These are phyloP conservation scores for Leishmania amazonensis DNA, from an alignment of 208 protist genomes.

Conservation along the genomic window DNA sequence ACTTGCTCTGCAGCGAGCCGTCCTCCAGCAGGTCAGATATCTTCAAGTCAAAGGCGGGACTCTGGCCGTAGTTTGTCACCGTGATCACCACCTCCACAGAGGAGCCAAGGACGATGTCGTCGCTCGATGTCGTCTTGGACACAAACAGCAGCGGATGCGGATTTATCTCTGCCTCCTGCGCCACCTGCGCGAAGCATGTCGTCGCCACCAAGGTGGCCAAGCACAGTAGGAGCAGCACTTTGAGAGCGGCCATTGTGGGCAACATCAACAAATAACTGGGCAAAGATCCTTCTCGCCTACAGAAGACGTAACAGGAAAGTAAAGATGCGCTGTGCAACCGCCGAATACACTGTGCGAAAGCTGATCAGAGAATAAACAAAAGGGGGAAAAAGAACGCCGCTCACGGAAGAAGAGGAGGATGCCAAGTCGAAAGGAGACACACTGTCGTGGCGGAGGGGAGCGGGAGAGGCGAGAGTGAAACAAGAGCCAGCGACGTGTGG, in stretches of 20 bases:
- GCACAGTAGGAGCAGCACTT: conserved; percentile 26
- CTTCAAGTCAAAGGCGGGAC: conserved; percentile 71
- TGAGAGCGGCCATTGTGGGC: conserved; percentile 17
- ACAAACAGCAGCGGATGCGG: conserved; percentile 76
- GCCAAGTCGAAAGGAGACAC: not conserved
- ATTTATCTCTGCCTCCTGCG: conserved; percentile 28
- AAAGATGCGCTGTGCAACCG: not conserved
- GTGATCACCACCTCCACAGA: conserved; percentile 77
- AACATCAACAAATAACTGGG: not conserved
- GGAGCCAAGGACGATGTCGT: conserved; percentile 75
- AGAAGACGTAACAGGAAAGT: not conserved
- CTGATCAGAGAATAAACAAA: no score
- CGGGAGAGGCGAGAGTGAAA: not conserved
- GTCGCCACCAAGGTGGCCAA: conserved; percentile 26
- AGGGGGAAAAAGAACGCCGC: not conserved
- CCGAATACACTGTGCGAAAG: not conserved
- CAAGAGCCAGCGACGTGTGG: not conserved
- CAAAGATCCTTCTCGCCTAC: not conserved
- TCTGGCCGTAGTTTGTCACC: conserved; percentile 82
- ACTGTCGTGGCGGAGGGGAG: not conserved
- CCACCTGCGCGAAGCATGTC: conserved; percentile 26
- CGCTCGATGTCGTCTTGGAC: conserved; percentile 70
- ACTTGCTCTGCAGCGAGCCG: conserved; percentile 45
- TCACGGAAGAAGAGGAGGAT: not conserved
- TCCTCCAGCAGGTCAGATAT: conserved; percentile 70